phyloP scores from a whole-genome alignment of 2,329 filamentous ascomycete species.

The Fusarium neocosmosporiellum region DNA sequence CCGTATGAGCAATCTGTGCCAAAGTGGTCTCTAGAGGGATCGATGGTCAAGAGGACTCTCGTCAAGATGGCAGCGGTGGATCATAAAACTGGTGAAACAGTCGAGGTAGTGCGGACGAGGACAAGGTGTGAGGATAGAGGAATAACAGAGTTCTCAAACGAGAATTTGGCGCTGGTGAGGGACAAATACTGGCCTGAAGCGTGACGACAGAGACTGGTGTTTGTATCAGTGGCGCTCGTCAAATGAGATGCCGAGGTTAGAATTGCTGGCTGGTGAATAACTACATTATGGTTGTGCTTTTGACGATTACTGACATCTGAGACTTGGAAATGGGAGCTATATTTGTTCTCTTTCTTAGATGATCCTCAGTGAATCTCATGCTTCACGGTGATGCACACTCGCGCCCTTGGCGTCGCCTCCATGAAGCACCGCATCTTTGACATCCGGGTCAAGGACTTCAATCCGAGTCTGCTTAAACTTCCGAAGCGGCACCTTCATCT shows the following conservation, averaged over 20 bases:
- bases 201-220: not conserved
- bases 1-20: conserved; percentile 18
- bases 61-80: conserved; percentile 17
- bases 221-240: not conserved
- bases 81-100: conserved; percentile 8
- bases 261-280: not conserved
- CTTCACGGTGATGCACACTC: not conserved
- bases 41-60: conserved; percentile 20
- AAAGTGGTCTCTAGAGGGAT: conserved; percentile 24
- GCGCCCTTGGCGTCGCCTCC: not conserved
- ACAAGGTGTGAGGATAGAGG: conserved; percentile 26
- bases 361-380: not conserved
- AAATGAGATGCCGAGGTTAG: not conserved
- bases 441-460: not conserved
- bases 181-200: conserved; percentile 20
- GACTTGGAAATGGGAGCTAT: not conserved
- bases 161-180: conserved; percentile 17
- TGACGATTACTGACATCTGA: not conserved
- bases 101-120: conserved; percentile 16
- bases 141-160: conserved; percentile 17
- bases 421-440: not conserved
- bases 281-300: not conserved
- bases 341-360: not conserved
- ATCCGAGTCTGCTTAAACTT: conserved; percentile 7
- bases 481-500: conserved; percentile 4